phyloP scores from a whole-genome alignment of 164 flowering plant genomes.

The Santalum album region DNA sequence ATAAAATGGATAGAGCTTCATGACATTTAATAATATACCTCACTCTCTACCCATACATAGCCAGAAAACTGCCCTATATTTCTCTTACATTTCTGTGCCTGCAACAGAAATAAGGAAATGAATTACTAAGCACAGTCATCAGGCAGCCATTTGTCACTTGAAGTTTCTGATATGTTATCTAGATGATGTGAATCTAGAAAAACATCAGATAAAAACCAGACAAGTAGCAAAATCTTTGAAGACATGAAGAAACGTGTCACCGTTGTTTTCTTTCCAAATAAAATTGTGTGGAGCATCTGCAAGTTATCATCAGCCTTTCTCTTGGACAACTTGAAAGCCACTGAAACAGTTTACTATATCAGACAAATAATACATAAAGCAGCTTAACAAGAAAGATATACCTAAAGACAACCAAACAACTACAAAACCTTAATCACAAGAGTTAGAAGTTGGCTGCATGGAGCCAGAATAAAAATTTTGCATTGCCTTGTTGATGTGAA shows the following conservation, averaged over 20 bases:
- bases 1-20: too few relatives aligned
- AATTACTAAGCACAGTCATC: not conserved
- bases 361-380: slow-evolving; percentile 15
- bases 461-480: too few relatives aligned
- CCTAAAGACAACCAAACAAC: too few relatives aligned
- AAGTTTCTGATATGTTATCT: not conserved
- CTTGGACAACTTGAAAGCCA: slow-evolving; percentile 86
- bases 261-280: slow-evolving; percentile 78
- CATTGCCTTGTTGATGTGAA: too few relatives aligned
- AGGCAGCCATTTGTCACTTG: not conserved
- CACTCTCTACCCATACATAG: slow-evolving; percentile 70
- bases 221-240: not conserved
- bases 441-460: too few relatives aligned
- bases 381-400: slow-evolving; percentile 4
- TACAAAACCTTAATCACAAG: too few relatives aligned
- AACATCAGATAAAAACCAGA: too few relatives aligned
- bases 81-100: slow-evolving; percentile 57
- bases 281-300: slow-evolving; percentile 66
- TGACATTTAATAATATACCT: slow-evolving; percentile 42
- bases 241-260: slow-evolving; percentile 18
- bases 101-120: slow-evolving; percentile 11
- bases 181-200: too few relatives aligned
- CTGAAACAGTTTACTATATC: slow-evolving; percentile 46
- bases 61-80: slow-evolving; percentile 79
- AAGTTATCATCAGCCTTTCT: slow-evolving; percentile 83